Percentiles rank a stretch among this genome's conserved stretches.
These are phyloP conservation scores for Geotrichum histeridarum DNA, from an alignment of 1,139 yeast species.

Conservation along the genomic window DNA sequence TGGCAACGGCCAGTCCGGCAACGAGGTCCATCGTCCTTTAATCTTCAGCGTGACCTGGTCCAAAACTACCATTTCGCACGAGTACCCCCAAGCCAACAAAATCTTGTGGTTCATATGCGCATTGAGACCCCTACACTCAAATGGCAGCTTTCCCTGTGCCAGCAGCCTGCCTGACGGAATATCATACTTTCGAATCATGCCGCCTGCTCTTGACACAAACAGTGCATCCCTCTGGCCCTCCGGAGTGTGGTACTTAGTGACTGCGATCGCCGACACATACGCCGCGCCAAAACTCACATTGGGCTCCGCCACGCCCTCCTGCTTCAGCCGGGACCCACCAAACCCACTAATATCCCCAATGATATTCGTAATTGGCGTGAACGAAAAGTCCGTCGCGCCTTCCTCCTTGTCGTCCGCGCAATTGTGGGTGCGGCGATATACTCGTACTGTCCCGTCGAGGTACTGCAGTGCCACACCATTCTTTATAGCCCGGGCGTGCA, in stretches of 20 bases:
- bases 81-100: slow-evolving; percentile 26
- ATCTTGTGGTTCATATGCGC: slow-evolving; percentile 15
- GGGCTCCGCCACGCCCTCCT: not conserved
- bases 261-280: slow-evolving; percentile 12
- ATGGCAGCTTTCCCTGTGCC: slow-evolving; percentile 18
- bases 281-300: slow-evolving; percentile 10
- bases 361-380: not conserved
- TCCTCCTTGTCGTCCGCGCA: not conserved
- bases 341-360: slow-evolving; percentile 5
- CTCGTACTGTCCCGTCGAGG: slow-evolving; percentile 15
- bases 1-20: slow-evolving; percentile 28
- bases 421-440: slow-evolving; percentile 6
- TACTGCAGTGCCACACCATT: slow-evolving; percentile 14
- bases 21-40: slow-evolving; percentile 20
- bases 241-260: slow-evolving; percentile 12
- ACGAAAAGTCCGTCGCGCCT: not conserved
- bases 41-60: slow-evolving; percentile 20
- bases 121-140: slow-evolving; percentile 22
- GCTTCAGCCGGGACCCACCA: not conserved
- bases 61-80: slow-evolving; percentile 24
- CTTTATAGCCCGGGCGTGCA: slow-evolving; percentile 11
- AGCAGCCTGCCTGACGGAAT: slow-evolving; percentile 22
- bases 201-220: slow-evolving; percentile 9
- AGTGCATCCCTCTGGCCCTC: slow-evolving; percentile 8
- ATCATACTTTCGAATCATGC: slow-evolving; percentile 18